Conservation (phyloP, 1,284 basidiomycete genomes). For the Ceratobasidium sp. region DNA sequence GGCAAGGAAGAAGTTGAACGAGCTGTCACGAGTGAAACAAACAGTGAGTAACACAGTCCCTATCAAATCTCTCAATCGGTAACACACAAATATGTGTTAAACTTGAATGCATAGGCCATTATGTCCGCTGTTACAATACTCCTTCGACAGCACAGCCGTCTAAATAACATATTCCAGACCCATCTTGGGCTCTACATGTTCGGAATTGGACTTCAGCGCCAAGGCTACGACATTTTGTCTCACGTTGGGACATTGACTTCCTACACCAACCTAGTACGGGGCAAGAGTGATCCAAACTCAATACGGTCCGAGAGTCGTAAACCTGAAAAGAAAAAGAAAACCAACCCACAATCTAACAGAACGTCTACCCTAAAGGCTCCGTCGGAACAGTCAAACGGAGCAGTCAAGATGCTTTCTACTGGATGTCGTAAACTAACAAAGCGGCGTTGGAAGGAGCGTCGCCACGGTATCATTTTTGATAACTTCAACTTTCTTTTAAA, state of each 20-base stretch:
- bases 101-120: not conserved
- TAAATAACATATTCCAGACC: conserved; percentile 55
- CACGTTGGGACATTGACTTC: conserved; percentile 54
- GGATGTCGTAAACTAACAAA: not conserved
- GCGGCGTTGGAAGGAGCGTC: conserved; percentile 7
- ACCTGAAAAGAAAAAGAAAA: not conserved
- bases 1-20: not conserved
- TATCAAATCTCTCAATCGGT: not conserved
- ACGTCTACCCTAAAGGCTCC: too few species aligned
- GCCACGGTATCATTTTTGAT: conserved; percentile 57
- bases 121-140: conserved; percentile 16
- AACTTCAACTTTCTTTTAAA: conserved; percentile 59
- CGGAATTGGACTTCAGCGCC: conserved; percentile 55
- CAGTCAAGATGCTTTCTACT: not conserved
- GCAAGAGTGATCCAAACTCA: not conserved
- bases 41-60: conserved; percentile 7
- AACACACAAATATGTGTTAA: not conserved
- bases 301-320: too few species aligned
- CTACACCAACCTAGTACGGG: conserved; percentile 52
- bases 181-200: conserved; percentile 58
- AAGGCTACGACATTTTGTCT: conserved; percentile 55
- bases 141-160: conserved; percentile 56
- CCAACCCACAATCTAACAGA: too few species aligned
- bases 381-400: not conserved
- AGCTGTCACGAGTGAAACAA: conserved; percentile 5